A percentile compares a stretch with the other conserved stretches of the same genome.
Evolutionary conservation across 2,329 filamentous ascomycete species (phyloP).

Genomic region (Ophiocordyceps camponoti-rufipedis): DNA sequence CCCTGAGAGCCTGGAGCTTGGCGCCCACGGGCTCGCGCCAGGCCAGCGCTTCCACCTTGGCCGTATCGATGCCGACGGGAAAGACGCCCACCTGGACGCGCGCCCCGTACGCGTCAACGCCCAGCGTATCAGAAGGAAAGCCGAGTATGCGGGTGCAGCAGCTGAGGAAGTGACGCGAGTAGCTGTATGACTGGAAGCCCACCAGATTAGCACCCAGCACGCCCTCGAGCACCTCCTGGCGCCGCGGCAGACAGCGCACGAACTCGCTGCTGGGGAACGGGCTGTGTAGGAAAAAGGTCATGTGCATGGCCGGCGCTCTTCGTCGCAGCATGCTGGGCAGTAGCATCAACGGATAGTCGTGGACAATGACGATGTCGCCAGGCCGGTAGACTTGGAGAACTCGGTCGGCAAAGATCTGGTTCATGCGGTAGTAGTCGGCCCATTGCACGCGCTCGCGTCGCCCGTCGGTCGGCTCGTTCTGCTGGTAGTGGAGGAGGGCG

Average conservation of each 20-base stretch:
- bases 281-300: slow-evolving; percentile 85
- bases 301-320: slow-evolving; percentile 72
- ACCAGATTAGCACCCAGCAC: slow-evolving; percentile 83
- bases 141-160: slow-evolving; percentile 83
- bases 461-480: slow-evolving; percentile 76
- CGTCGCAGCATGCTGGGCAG: slow-evolving; percentile 80
- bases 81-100: slow-evolving; percentile 87
- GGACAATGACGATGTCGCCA: slow-evolving; percentile 80
- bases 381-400: slow-evolving; percentile 82
- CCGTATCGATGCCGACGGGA: slow-evolving; percentile 86
- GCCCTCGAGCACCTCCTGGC: slow-evolving; percentile 81
- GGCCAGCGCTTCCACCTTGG: slow-evolving; percentile 55
- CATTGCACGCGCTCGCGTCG: slow-evolving; percentile 66
- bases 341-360: slow-evolving; percentile 87
- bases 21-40: slow-evolving; percentile 54
- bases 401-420: slow-evolving; percentile 76
- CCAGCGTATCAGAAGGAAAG: slow-evolving; percentile 71
- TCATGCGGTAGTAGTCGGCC: slow-evolving; percentile 87
- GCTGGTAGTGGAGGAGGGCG: slow-evolving; percentile 89
- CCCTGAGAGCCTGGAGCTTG: slow-evolving; percentile 53
- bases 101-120: slow-evolving; percentile 75
- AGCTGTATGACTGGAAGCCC: slow-evolving; percentile 90
- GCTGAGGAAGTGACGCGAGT: slow-evolving; percentile 84
- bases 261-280: slow-evolving; percentile 96
- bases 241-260: slow-evolving; percentile 67